Evolutionary conservation across 371 early-diverging fungal genomes (phyloP).

Genomic region (Neoconidiobolus thromboides): DNA sequence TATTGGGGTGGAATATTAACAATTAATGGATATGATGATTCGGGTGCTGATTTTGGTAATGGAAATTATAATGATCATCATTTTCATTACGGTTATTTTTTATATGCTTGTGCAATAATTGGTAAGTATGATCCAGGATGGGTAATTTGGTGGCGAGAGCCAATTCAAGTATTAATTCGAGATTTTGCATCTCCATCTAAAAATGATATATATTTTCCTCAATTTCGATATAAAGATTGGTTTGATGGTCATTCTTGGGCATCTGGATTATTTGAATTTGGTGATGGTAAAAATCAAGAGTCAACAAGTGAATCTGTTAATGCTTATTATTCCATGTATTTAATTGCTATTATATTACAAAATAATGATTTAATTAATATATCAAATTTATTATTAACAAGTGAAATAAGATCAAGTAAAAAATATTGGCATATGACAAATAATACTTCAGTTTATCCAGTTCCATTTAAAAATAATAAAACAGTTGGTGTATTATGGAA

Average conservation of each 20-base stretch:
- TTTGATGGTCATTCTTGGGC: conserved; percentile 72
- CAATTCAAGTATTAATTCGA: conserved; percentile 27
- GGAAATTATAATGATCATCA: conserved; percentile 54
- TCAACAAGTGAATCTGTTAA: conserved; percentile 57
- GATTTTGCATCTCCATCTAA: conserved; percentile 43
- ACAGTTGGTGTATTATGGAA: conserved; percentile 50
- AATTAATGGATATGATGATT: conserved; percentile 18
- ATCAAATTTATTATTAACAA: conserved; percentile 25
- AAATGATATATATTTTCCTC: conserved; percentile 33
- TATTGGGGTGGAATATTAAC: conserved; percentile 43
- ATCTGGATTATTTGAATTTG: conserved; percentile 37
- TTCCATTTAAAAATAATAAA: conserved; percentile 30
- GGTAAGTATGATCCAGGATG: conserved; percentile 35
- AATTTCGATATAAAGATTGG: conserved; percentile 47
- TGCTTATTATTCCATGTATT: conserved; percentile 46
- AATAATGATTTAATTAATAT: conserved; percentile 18
- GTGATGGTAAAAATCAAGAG: conserved; percentile 56
- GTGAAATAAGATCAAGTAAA: conserved; percentile 34
- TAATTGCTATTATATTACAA: conserved; percentile 29
- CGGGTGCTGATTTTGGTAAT: conserved; percentile 29
- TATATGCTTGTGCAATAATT: conserved; percentile 40
- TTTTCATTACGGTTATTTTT: conserved; percentile 59
- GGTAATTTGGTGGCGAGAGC: conserved; percentile 16
- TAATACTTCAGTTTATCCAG: conserved; percentile 19
- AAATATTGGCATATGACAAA: conserved; percentile 29